phyloP scores from a whole-genome alignment of 306 rosid species.

The Acmispon strigosus region DNA sequence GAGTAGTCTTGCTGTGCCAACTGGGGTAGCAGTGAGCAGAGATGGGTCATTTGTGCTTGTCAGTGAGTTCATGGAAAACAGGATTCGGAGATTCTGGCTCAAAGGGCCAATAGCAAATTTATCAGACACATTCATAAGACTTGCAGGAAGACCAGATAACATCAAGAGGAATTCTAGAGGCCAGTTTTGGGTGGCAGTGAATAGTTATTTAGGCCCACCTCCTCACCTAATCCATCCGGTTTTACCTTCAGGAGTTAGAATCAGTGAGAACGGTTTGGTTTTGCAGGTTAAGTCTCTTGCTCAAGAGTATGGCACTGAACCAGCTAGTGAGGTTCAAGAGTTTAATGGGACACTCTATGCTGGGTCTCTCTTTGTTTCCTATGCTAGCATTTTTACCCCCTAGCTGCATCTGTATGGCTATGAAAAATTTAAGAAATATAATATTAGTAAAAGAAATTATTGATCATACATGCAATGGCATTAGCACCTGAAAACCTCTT shows the following conservation, averaged over 20 bases:
- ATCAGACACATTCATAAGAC: conserved; percentile 15
- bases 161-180: conserved; percentile 25
- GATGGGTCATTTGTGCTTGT: conserved; percentile 34
- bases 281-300: conserved; percentile 16
- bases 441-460: not conserved
- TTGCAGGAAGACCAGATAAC: conserved; percentile 17
- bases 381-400: not conserved
- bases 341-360: conserved; percentile 16
- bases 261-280: not conserved
- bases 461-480: not conserved
- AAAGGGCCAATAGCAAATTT: conserved; percentile 26
- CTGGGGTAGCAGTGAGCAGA: conserved; percentile 38
- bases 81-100: conserved; percentile 33
- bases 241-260: conserved; percentile 9
- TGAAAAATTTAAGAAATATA: not conserved
- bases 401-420: conserved; percentile 1
- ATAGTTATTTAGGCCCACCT: not conserved
- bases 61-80: conserved; percentile 19
- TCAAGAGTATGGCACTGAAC: conserved; percentile 12
- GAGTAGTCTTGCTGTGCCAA: conserved; percentile 17
- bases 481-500: not conserved
- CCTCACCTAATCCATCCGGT: not conserved
- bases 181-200: conserved; percentile 34
- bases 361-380: conserved; percentile 15
- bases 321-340: conserved; percentile 36